A percentile compares a stretch with the other conserved stretches of the same genome.
phyloP scores from a whole-genome alignment of 2,329 filamentous ascomycete genomes.

The Beauveria sp. region DNA sequence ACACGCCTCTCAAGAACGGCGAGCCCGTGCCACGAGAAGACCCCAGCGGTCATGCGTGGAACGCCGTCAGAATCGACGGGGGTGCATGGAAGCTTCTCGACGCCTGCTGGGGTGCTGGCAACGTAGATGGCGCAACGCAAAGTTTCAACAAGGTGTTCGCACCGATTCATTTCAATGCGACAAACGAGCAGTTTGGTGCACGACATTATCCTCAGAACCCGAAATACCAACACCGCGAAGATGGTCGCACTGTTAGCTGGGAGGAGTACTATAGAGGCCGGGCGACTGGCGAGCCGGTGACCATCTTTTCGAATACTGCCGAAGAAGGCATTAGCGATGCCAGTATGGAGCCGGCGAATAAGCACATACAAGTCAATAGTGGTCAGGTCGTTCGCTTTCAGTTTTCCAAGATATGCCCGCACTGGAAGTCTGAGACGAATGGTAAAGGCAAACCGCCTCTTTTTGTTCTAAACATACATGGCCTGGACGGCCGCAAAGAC shows the following conservation, averaged over 20 bases:
- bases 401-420: conserved; percentile 70
- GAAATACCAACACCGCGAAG: conserved; percentile 64
- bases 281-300: conserved; percentile 38
- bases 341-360: conserved; percentile 48
- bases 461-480: conserved; percentile 61
- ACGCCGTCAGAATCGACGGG: conserved; percentile 78
- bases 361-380: conserved; percentile 53
- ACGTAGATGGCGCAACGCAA: conserved; percentile 40
- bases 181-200: conserved; percentile 74
- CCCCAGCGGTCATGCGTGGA: conserved; percentile 76
- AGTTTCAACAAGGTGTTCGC: conserved; percentile 46
- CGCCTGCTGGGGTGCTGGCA: conserved; percentile 85
- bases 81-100: conserved; percentile 90
- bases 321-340: conserved; percentile 47
- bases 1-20: conserved; percentile 54
- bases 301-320: conserved; percentile 36
- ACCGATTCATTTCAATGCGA: conserved; percentile 49
- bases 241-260: conserved; percentile 64
- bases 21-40: conserved; percentile 57
- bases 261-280: conserved; percentile 72
- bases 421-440: conserved; percentile 69
- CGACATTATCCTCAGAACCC: conserved; percentile 70
- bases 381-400: conserved; percentile 62
- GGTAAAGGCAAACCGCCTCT: conserved; percentile 60
- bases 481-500: conserved; percentile 57